Evolutionary conservation across 805 yeast species (phyloP), one percentile per base, ranked within the genome.

Genomic region (Ogataea parapolymorpha): DNA sequence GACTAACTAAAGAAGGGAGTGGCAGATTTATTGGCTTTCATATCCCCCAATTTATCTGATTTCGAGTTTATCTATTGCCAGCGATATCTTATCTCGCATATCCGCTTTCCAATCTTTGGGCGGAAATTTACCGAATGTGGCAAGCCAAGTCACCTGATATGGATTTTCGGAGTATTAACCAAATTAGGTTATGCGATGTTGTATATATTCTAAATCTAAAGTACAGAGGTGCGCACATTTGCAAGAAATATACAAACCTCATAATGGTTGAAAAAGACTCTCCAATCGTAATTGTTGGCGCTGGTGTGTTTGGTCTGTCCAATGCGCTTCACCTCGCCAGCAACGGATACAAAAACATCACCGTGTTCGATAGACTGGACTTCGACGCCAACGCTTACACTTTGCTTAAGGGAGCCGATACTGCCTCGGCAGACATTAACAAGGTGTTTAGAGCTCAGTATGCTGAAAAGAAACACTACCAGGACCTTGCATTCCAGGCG

Each of bases 301-400:
- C 76, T 5, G 81, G 82, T 27, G 76, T 71, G 9, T 75, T 72
- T 53, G 82, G 82, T 1, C 58, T 76, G 13, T 71, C 79, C 17
- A 63, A 70, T 4, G 77, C 78, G 4, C 60, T 65, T n/a, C 66
- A 72, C 31, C 59, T 75, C 16, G 58, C 63, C 1, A 45, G 60
- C 29, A 50, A 50, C 10, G 73, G 73, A 1, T 68, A 65, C 44
- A 50, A 35, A 2, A 49, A 68, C 35, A 56, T 71, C 41, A 62
- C 67, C 2, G 62, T 71, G 1, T 63, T 62, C 40, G 75, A 70
- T 42, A 59, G 62, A 49, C 45, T 63, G 26, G 66, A 64, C 38
- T 56, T 62, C 36, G 45, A 53, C 17, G 32, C 37, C 10, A 55
- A 56, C 42, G 46, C 52, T 22, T 67, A 61, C 43, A 49, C 55